Conservation (phyloP, 2,329 filamentous ascomycete genomes). For the Neopestalotiopsis clavispora region DNA sequence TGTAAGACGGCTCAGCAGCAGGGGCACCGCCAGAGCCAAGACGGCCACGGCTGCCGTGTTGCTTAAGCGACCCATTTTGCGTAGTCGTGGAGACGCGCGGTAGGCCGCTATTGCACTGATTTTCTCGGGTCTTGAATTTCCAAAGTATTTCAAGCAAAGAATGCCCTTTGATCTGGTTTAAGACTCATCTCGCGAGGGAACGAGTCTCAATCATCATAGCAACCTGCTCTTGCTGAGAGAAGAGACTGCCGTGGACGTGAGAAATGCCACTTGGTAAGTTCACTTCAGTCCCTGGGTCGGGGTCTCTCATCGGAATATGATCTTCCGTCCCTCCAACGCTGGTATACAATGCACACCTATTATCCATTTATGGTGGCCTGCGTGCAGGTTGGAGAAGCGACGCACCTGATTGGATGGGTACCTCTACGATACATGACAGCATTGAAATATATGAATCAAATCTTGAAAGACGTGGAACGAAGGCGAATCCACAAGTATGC, state of each 20-base stretch:
- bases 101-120: not conserved
- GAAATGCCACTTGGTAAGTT: not conserved
- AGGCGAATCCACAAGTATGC: not conserved
- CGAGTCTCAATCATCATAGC: not conserved
- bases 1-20: slow-evolving; percentile 21
- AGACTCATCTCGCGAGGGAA: not conserved
- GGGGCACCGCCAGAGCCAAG: slow-evolving; percentile 19
- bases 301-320: not conserved
- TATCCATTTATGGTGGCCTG: not conserved
- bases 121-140: not conserved
- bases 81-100: not conserved
- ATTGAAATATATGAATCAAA: not conserved
- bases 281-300: not conserved
- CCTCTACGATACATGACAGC: not conserved
- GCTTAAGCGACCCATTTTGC: slow-evolving; percentile 13
- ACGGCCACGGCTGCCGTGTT: slow-evolving; percentile 16
- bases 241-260: not conserved
- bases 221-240: not conserved
- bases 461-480: not conserved
- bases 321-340: not conserved
- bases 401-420: not conserved
- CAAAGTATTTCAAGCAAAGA: not conserved
- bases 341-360: not conserved
- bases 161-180: not conserved
- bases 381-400: not conserved